phyloP scores from a whole-genome alignment of 352 stramenopile genomes.

The Thalassiosira livingstoniorum region DNA sequence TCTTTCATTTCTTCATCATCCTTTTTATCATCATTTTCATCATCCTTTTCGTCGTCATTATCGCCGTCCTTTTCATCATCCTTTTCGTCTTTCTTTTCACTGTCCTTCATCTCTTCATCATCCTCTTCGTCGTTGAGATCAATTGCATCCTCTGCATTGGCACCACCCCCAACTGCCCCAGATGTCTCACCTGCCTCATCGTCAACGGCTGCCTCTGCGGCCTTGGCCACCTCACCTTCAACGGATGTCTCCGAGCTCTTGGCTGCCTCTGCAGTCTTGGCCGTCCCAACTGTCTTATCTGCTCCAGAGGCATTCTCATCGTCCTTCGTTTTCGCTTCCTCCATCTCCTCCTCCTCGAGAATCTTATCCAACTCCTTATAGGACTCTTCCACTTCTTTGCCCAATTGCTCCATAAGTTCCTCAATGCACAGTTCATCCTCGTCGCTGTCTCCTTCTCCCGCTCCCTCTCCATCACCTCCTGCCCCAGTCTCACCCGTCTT shows the following conservation, averaged over 20 bases:
- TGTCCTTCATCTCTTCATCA: no score
- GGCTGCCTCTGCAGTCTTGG: no score
- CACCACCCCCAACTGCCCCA: no score
- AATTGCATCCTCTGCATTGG: no score
- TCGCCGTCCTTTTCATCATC: not conserved
- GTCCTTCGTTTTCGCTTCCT: not conserved
- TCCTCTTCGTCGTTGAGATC: no score
- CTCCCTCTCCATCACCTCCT: not conserved
- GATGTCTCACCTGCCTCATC: no score
- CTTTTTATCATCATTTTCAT: not conserved
- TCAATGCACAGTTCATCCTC: conserved; percentile 27
- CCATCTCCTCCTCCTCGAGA: not conserved
- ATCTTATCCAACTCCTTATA: not conserved
- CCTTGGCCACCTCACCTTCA: no score
- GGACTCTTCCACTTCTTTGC: conserved; percentile 30
- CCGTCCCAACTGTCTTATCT: no score
- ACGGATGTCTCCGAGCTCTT: no score
- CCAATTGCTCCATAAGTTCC: conserved; percentile 45
- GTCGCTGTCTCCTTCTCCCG: not conserved
- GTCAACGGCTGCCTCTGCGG: no score
- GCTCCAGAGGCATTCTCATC: not conserved
- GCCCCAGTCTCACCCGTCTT: not conserved
- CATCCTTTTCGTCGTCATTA: not conserved
- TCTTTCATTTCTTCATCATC: no score
- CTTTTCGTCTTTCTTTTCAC: no score